A percentile compares a stretch with the other conserved stretches of the same genome.
Evolutionary conservation across 345 rosid species (phyloP).

Genomic region (Draba incana): DNA sequence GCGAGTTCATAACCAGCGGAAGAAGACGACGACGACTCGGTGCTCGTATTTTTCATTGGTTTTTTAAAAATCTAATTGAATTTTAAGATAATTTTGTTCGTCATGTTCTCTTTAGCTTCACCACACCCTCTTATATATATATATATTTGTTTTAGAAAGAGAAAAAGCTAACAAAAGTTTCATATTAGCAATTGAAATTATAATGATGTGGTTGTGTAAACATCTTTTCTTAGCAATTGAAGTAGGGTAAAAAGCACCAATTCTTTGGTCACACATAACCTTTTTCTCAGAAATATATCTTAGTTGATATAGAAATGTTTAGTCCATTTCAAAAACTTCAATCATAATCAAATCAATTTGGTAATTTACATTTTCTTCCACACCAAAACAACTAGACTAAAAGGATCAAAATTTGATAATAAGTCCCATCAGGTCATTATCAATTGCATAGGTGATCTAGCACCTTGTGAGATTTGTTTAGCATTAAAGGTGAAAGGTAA

Average conservation of each 20-base stretch:
- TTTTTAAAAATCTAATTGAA: too few relatives aligned
- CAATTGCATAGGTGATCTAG: not conserved
- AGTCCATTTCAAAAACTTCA: not conserved
- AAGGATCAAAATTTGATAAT: not conserved
- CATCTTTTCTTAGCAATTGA: too few relatives aligned
- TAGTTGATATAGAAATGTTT: too few relatives aligned
- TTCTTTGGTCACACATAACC: too few relatives aligned
- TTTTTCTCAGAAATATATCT: too few relatives aligned
- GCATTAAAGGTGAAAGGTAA: not conserved
- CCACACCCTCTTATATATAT: not conserved
- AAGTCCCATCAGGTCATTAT: constrained; percentile 4
- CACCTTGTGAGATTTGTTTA: not conserved
- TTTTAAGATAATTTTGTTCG: too few relatives aligned
- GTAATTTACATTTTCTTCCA: not conserved
- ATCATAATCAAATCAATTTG: not conserved
- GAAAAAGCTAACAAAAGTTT: too few relatives aligned
- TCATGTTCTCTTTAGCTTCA: not conserved
- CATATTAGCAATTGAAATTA: not conserved
- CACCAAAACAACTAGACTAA: not conserved
- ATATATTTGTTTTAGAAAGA: not conserved
- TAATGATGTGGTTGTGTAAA: not conserved
- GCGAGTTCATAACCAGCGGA: too few relatives aligned
- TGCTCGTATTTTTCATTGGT: not conserved
- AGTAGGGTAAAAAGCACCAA: too few relatives aligned
- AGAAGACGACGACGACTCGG: constrained; percentile 1